These are phyloP conservation scores for Scleroderma citrinum DNA, from an alignment of 768 basidiomycete species.

Conservation along the genomic window DNA sequence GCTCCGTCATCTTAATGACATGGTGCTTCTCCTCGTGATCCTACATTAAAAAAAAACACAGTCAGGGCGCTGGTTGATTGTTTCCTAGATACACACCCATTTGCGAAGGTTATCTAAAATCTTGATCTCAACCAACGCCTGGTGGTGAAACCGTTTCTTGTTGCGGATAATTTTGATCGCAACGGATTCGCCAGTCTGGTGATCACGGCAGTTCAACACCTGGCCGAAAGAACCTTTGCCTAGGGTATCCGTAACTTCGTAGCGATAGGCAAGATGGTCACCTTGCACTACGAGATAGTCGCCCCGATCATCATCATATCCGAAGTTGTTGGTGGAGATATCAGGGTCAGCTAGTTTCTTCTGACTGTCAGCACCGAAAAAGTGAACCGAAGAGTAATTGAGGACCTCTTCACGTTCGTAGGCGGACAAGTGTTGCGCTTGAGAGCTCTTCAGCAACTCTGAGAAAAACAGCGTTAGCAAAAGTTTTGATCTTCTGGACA, in stretches of 20 bases:
- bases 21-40: constrained; percentile 96
- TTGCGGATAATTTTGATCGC: constrained; percentile 99
- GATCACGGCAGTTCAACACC: constrained; percentile 92
- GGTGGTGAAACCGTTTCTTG: constrained; percentile 98
- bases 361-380: constrained; percentile 67
- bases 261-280: constrained; percentile 96
- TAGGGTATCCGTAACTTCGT: constrained; percentile 86
- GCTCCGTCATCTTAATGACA: constrained; percentile 96
- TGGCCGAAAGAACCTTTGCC: constrained; percentile 99
- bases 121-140: constrained; percentile 98
- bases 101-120: constrained; percentile 93
- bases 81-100: constrained; percentile 66
- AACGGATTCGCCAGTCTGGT: constrained; percentile 91
- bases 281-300: constrained; percentile 88
- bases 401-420: constrained; percentile 90
- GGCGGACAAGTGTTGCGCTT: constrained; percentile 69
- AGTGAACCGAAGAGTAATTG: constrained; percentile 83
- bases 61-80: background rate
- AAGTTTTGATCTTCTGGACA: background rate
- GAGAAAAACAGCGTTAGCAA: constrained; percentile 2
- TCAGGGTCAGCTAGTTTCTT: constrained; percentile 80
- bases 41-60: constrained; percentile 45
- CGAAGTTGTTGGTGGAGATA: constrained; percentile 76
- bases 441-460: constrained; percentile 64
- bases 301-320: constrained; percentile 97